Conservation (phyloP, 495 filamentous ascomycete genomes). For the Astrothelium macrocarpum region DNA sequence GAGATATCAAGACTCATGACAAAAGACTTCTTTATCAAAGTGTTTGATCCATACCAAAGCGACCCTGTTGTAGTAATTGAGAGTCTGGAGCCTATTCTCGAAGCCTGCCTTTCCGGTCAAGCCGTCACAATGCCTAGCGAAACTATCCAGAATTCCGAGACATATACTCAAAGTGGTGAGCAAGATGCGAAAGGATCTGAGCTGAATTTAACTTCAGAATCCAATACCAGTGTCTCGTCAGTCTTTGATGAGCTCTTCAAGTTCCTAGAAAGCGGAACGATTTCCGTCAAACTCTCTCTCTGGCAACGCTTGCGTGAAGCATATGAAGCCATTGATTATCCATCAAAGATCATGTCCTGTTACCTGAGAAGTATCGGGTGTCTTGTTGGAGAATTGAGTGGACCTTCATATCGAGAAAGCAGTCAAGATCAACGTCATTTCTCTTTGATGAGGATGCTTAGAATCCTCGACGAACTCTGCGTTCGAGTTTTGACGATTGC, state of each 20-base stretch:
- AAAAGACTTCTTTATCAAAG: slow-evolving; percentile 86
- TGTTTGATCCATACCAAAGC: slow-evolving; percentile 58
- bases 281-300: slow-evolving; percentile 71
- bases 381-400: slow-evolving; percentile 62
- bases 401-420: slow-evolving; percentile 50
- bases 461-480: slow-evolving; percentile 65
- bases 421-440: slow-evolving; percentile 52
- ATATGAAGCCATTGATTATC: slow-evolving; percentile 72
- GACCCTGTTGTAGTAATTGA: slow-evolving; percentile 79
- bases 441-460: slow-evolving; percentile 62
- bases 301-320: slow-evolving; percentile 83
- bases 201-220: neutral
- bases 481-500: slow-evolving; percentile 54
- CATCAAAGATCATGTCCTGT: slow-evolving; percentile 78
- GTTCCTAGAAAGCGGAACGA: slow-evolving; percentile 70
- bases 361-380: slow-evolving; percentile 74
- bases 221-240: slow-evolving; percentile 6
- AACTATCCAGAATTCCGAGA: neutral
- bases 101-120: slow-evolving; percentile 25
- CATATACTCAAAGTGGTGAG: neutral
- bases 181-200: slow-evolving; percentile 10
- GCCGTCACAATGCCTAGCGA: slow-evolving; percentile 18
- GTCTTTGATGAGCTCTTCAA: slow-evolving; percentile 55
- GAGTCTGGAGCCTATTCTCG: slow-evolving; percentile 83
- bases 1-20: slow-evolving; percentile 88